Evolutionary conservation across 2,329 filamentous ascomycete species (phyloP).

Genomic region (Trichoderma cornu-damae): DNA sequence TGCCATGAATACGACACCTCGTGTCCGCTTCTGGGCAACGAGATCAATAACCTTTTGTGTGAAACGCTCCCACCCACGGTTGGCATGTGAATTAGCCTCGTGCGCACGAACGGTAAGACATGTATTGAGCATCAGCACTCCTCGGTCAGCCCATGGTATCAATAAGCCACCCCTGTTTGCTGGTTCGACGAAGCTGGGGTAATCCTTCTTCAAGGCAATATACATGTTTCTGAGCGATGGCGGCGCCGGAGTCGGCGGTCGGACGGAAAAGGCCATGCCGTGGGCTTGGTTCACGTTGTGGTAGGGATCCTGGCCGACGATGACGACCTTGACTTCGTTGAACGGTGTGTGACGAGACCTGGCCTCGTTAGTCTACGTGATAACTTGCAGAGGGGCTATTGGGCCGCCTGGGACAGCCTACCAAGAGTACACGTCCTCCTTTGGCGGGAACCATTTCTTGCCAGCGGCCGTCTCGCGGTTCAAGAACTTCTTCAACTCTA

Average conservation of each 20-base stretch:
- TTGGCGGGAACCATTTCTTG: slow-evolving; percentile 80
- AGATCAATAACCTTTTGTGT: slow-evolving; percentile 89
- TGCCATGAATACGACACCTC: slow-evolving; percentile 88
- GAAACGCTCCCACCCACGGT: slow-evolving; percentile 86
- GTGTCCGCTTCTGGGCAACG: slow-evolving; percentile 68
- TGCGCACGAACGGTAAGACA: slow-evolving; percentile 90
- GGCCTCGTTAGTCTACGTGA: neutral
- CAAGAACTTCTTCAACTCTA: slow-evolving; percentile 83
- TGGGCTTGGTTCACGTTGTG: slow-evolving; percentile 95
- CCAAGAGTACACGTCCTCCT: slow-evolving; percentile 92
- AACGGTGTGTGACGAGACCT: slow-evolving; percentile 95
- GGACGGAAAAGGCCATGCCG: slow-evolving; percentile 91
- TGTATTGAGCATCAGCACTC: slow-evolving; percentile 90
- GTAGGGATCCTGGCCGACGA: slow-evolving; percentile 94
- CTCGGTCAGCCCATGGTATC: slow-evolving; percentile 89
- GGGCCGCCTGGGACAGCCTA: slow-evolving; percentile 42
- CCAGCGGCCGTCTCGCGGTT: slow-evolving; percentile 67
- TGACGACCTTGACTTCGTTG: slow-evolving; percentile 81
- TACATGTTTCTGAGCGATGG: slow-evolving; percentile 94
- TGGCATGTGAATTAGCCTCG: slow-evolving; percentile 78
- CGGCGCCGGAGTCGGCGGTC: slow-evolving; percentile 79
- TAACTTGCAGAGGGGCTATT: neutral
- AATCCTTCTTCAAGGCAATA: slow-evolving; percentile 79
- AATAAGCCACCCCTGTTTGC: slow-evolving; percentile 75
- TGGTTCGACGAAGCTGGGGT: slow-evolving; percentile 70